Base-by-base conservation (phyloP, 371 early-diverging fungal genomes). In the Mortierella sp. region DNA sequence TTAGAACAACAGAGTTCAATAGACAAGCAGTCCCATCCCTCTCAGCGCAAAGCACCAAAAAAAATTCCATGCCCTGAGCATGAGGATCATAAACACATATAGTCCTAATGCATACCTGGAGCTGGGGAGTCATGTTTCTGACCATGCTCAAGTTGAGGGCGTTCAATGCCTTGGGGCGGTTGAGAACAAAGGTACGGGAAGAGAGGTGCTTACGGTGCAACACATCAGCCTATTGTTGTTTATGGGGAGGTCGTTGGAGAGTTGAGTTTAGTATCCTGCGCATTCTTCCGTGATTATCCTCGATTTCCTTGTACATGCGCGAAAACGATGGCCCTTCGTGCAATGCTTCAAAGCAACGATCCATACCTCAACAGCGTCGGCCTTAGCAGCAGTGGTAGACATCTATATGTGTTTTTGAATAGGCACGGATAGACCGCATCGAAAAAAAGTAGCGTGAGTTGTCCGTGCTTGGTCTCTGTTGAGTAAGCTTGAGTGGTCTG, bases 71-170 rank as follows among this genome's bases (percentile, higher is more conserved):
- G 35, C 48, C 43, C 41, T 68, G 24, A 24, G 0, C 68, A 68
- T 60, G 32, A 5, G 35, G 63, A 35, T 60, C 60, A 32, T 18
- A 56, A 54, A 12, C n/a, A 4, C 32, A 29, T 16, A 2, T 24
- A 7, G 11, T 41, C 24, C 41, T 24, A 24, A 21, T 38, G 35
- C 79, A 51, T 87, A 95, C 96, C 90, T 94, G 89, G 54, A 99
- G 91, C 87, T 97, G 95, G 32, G 96, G 95, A 35, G 90, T 89
- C 78, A 98, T 97, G 77, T 90, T 89, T 72, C 95, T 89, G 70
- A 99, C 93, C 99, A 99, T 99, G 74, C 91, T 88, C 77, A 94
- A 85, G 87, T 95, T 97, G 72, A 99, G 92, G 27, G 98, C 96
- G 87, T 99, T 98, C 43, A 97, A 89, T 29, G 94, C 95, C 78